These are phyloP conservation scores for Diplodia seriata DNA, from an alignment of 2,329 filamentous ascomycete genomes.

Conservation along the genomic window DNA sequence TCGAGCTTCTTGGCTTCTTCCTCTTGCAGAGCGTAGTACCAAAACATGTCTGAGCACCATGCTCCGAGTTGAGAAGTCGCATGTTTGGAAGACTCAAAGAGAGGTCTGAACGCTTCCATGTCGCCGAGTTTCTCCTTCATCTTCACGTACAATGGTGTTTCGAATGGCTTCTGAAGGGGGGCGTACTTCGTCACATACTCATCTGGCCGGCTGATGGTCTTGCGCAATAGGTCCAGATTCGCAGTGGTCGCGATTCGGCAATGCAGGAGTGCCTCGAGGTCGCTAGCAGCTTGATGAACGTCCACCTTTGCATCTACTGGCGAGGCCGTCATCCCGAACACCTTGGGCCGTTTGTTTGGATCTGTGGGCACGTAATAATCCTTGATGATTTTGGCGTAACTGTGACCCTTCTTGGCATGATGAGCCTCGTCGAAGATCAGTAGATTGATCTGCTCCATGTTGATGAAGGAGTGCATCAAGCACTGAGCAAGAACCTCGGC, in stretches of 20 bases:
- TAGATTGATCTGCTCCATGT: constrained; percentile 83
- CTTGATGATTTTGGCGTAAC: constrained; percentile 86
- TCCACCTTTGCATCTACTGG: constrained; percentile 85
- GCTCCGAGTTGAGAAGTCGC: constrained; percentile 73
- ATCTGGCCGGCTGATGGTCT: constrained; percentile 64
- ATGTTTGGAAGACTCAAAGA: constrained; percentile 66
- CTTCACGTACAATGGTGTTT: constrained; percentile 69
- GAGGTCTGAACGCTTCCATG: constrained; percentile 59
- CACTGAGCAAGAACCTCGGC: constrained; percentile 84
- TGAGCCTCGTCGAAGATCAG: constrained; percentile 96
- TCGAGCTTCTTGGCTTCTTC: constrained; percentile 68
- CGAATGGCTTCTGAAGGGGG: constrained; percentile 58
- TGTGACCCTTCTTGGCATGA: constrained; percentile 91
- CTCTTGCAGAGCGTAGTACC: constrained; percentile 73
- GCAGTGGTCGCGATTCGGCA: constrained; percentile 81
- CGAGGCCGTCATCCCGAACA: constrained; percentile 97
- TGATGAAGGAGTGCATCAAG: constrained; percentile 78
- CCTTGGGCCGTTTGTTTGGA: constrained; percentile 67
- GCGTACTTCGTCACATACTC: constrained; percentile 67
- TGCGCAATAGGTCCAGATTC: constrained; percentile 65
- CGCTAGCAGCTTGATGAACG: constrained; percentile 69
- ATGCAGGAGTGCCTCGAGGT: constrained; percentile 79
- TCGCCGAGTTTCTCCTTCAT: constrained; percentile 63
- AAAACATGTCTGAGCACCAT: constrained; percentile 86
- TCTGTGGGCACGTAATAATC: constrained; percentile 73